A percentile compares a stretch with the other conserved stretches of the same genome.
Conservation (phyloP, 306 rosid species). For the Pterocarpus macrocarpus region DNA sequence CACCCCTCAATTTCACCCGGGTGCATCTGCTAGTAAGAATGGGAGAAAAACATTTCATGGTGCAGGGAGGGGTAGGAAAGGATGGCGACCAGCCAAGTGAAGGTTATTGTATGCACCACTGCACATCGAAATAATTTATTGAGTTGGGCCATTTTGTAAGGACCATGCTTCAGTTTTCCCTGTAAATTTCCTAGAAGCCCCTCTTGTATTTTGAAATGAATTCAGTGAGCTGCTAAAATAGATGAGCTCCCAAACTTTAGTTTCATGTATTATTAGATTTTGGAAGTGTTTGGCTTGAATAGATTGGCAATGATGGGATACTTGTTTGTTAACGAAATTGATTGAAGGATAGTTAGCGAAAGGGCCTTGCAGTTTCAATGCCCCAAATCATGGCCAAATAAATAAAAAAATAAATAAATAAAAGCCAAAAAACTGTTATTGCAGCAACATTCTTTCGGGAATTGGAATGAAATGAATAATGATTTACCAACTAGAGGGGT, state of each 20-base stretch:
- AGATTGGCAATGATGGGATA: neutral
- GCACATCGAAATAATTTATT: neutral
- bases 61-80: constrained; percentile 66
- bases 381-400: too few species aligned
- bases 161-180: neutral
- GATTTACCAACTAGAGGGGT: too few species aligned
- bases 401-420: too few species aligned
- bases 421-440: too few species aligned
- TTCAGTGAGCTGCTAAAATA: constrained; percentile 8
- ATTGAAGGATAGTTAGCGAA: neutral
- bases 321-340: constrained; percentile 13
- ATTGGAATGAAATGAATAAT: too few species aligned
- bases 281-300: constrained; percentile 10
- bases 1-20: constrained; percentile 59
- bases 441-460: too few species aligned
- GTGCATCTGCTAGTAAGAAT: constrained; percentile 55
- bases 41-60: constrained; percentile 62
- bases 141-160: constrained; percentile 40
- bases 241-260: neutral
- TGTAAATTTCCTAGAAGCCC: constrained; percentile 38
- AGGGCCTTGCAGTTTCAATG: too few species aligned
- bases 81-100: constrained; percentile 65
- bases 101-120: neutral
- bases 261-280: neutral
- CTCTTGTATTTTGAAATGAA: constrained; percentile 28